A percentile compares a stretch with the other conserved stretches of the same genome.
These are phyloP conservation scores for Exophiala sideris DNA, from an alignment of 2,329 filamentous ascomycete genomes.

Conservation along the genomic window DNA sequence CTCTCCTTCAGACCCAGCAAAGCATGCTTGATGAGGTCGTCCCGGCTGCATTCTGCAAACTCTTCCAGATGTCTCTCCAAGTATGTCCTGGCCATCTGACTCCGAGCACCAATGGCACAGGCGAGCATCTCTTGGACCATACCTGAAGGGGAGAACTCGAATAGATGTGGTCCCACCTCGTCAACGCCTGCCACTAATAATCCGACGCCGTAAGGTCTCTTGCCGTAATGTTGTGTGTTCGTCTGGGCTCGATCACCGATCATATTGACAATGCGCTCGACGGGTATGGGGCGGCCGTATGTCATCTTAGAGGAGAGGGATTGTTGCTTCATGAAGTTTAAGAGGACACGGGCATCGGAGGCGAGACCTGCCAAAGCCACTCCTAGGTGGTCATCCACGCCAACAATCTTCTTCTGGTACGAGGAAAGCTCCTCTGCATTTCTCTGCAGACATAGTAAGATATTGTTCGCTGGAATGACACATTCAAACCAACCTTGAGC, in stretches of 20 bases:
- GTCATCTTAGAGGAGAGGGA: conserved; percentile 92
- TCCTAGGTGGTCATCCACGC: conserved; percentile 91
- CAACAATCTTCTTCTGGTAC: conserved; percentile 99
- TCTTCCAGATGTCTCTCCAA: conserved; percentile 85
- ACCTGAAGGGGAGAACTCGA: conserved; percentile 95
- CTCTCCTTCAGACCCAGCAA: conserved; percentile 91
- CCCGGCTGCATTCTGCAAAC: conserved; percentile 71
- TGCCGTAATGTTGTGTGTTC: conserved; percentile 97
- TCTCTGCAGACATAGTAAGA: conserved; percentile 56
- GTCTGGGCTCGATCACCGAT: conserved; percentile 96
- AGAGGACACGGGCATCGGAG: conserved; percentile 95
- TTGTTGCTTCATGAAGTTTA: conserved; percentile 99
- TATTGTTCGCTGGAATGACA: conserved; percentile 17
- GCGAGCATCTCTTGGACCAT: conserved; percentile 97
- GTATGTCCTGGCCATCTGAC: conserved; percentile 97
- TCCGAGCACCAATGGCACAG: conserved; percentile 91
- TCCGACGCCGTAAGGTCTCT: conserved; percentile 92
- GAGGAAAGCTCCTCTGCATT: conserved; percentile 99
- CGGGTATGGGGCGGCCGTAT: conserved; percentile 87
- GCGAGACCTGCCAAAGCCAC: conserved; percentile 95
- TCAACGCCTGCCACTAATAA: conserved; percentile 91
- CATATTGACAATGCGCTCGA: conserved; percentile 82
- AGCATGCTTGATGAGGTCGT: conserved; percentile 88
- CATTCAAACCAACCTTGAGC: conserved; percentile 68
- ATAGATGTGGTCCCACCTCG: conserved; percentile 89